Percentiles rank a stretch among this genome's conserved stretches.
Conservation (phyloP, 768 basidiomycete genomes). For the Roridomyces roridus region DNA sequence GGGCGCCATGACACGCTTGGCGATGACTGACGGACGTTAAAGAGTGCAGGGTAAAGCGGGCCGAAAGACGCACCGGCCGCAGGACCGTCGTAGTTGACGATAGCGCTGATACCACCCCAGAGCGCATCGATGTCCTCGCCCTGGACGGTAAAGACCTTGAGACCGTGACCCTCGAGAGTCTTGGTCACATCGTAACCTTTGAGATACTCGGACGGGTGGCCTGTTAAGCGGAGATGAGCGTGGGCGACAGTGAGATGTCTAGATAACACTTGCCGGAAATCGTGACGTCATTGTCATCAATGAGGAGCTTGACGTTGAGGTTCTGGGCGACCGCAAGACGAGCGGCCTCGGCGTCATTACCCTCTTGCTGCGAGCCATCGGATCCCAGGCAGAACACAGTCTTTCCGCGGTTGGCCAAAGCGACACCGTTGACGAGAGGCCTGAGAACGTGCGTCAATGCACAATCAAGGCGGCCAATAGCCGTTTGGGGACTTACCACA, state of each 20-base stretch:
- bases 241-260: neutral
- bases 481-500: conserved; percentile 60
- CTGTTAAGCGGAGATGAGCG: conserved; percentile 22
- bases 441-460: conserved; percentile 30
- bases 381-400: conserved; percentile 85
- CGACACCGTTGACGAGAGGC: conserved; percentile 85
- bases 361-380: conserved; percentile 91
- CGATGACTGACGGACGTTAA: conserved; percentile 54
- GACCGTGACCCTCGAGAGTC: conserved; percentile 82
- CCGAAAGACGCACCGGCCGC: conserved; percentile 62
- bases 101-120: conserved; percentile 66
- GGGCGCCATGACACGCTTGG: conserved; percentile 73
- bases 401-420: conserved; percentile 79
- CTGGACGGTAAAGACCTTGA: conserved; percentile 74
- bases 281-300: conserved; percentile 92
- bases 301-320: conserved; percentile 84
- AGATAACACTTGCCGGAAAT: conserved; percentile 60
- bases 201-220: conserved; percentile 87
- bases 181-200: conserved; percentile 75
- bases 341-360: conserved; percentile 90
- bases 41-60: neutral
- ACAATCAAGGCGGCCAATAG: neutral
- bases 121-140: conserved; percentile 84
- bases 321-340: conserved; percentile 83
- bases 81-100: conserved; percentile 72